Evolutionary conservation across 106 monocot species (phyloP).

Genomic region (Xerophyta viscosa): DNA sequence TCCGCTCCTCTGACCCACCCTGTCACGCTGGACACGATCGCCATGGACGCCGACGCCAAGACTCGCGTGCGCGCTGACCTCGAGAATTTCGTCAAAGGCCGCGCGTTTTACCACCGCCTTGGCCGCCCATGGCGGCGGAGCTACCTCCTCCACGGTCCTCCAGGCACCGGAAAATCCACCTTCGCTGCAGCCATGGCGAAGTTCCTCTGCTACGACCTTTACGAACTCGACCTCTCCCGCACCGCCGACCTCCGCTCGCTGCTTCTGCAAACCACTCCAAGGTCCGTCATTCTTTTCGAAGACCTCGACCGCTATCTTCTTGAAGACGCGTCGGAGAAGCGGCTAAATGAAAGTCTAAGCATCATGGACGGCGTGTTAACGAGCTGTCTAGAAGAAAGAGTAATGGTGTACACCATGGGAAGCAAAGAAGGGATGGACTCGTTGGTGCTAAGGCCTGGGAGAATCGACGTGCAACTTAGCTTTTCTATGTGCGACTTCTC

Average conservation of each 20-base stretch:
- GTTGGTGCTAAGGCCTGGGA: constrained; percentile 4
- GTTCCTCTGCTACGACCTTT: constrained; percentile 20
- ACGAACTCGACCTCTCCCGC: constrained; percentile 14
- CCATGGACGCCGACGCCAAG: constrained; percentile 21
- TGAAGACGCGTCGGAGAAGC: background rate
- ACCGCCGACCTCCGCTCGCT: constrained; percentile 6
- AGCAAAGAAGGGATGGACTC: constrained; percentile 1
- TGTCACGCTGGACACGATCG: constrained; percentile 17
- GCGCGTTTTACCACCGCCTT: constrained; percentile 13
- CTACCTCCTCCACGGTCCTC: constrained; percentile 24
- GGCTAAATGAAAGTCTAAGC: background rate
- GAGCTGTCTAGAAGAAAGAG: constrained; percentile 10
- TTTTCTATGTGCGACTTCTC: constrained; percentile 13
- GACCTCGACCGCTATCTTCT: constrained; percentile 10
- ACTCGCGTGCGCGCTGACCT: constrained; percentile 12
- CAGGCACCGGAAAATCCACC: constrained; percentile 29
- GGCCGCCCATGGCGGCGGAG: constrained; percentile 22
- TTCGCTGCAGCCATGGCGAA: constrained; percentile 29
- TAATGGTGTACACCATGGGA: constrained; percentile 9
- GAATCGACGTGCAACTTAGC: constrained; percentile 5
- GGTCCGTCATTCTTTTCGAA: constrained; percentile 21
- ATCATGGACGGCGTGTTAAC: constrained; percentile 8
- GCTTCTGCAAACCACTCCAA: constrained; percentile 15
- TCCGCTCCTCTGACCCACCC: constrained; percentile 14
- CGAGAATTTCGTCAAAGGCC: constrained; percentile 12